Evolutionary conservation across 2,329 filamentous ascomycete species (phyloP), one percentile per base, ranked within the genome.

Genomic region (Diaporthe citrichinensis): DNA sequence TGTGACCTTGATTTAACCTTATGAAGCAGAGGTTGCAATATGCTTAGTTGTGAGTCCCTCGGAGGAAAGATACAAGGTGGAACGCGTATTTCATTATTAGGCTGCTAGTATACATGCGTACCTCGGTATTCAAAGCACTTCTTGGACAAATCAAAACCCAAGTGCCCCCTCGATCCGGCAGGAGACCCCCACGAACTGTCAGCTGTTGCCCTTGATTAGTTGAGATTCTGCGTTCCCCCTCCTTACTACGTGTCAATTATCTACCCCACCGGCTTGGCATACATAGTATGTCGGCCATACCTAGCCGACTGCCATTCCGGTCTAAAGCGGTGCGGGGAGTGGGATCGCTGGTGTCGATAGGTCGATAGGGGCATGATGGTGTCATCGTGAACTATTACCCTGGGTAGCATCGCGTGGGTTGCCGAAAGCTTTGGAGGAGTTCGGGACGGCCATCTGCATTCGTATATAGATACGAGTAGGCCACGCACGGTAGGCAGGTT

Each of bases 231-330:
- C 14, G 20, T 28, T 9, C 6, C 34, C 58, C 58, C 58, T 61
- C 58, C 25, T 20, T 25, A 44, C 9, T 12, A 39, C 9, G 36
- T 10, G 12, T 17, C 34, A 17, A 25, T 8, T 25, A 53, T 36
- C 31, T 53, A 68, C 65, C 46, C 65, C 46, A 68, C 65, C 4
- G 65, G 46, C 65, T 68, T 68, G 65, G 65, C 46, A 39, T 53
- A 31, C 31, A 31, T 3, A 31, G 31, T 31, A 53, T 68, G 46
- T 68, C 46, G 65, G 23, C 6, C 65, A 41, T 23, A 36, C 14
- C 46, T 51, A 68, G 46, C 62, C 46, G 23, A 28, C 46, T 68
- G 46, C 46, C 12, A 68, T 25, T 53, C 23, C 34, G n/a, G 62
- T 39, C 46, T 7, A 36, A 31, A n/a, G 53, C 28, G 31, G 46